Percentiles rank a stretch among this genome's conserved stretches.
These are phyloP conservation scores for Malus sylvestris DNA, from an alignment of 306 rosid species.

Conservation along the genomic window DNA sequence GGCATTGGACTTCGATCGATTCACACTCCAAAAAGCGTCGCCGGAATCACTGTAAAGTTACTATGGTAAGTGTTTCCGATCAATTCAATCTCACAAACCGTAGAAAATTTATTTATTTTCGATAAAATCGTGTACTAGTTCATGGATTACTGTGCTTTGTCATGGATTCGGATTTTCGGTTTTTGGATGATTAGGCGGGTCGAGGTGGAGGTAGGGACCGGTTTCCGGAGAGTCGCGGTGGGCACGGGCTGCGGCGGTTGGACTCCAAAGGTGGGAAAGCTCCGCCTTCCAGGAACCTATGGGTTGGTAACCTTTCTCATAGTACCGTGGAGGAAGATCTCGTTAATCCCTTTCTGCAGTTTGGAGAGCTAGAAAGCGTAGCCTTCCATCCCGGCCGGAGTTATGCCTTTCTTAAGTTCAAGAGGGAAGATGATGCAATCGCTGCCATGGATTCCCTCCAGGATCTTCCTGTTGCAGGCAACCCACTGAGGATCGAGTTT, in stretches of 20 bases:
- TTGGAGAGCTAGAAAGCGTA: slow-evolving; percentile 67
- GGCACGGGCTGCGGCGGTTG: slow-evolving; percentile 3
- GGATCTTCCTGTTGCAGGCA: slow-evolving; percentile 69
- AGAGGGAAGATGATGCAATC: slow-evolving; percentile 69
- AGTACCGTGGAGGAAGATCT: slow-evolving; percentile 55
- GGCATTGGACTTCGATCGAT: background rate
- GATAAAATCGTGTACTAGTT: background rate
- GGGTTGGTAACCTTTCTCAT: slow-evolving; percentile 85
- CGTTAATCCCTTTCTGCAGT: slow-evolving; percentile 50
- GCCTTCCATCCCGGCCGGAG: slow-evolving; percentile 88
- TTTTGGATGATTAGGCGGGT: slow-evolving; percentile 4
- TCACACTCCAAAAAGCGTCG: background rate
- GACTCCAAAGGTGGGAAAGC: slow-evolving; percentile 27
- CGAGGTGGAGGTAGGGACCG: slow-evolving; percentile 37
- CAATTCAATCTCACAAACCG: background rate
- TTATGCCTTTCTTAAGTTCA: slow-evolving; percentile 77
- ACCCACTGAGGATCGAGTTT: slow-evolving; percentile 83
- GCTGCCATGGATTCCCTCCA: slow-evolving; percentile 70
- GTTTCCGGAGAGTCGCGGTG: slow-evolving; percentile 8
- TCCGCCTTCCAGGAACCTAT: slow-evolving; percentile 83
- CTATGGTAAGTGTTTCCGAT: background rate
- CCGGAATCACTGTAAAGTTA: background rate
- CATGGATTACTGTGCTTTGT: background rate
- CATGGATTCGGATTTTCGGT: background rate
- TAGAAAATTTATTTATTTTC: background rate